Evolutionary conservation across 805 yeast genomes (phyloP), one percentile per base, ranked within the genome.

Genomic region (Danielia oregonensis): DNA sequence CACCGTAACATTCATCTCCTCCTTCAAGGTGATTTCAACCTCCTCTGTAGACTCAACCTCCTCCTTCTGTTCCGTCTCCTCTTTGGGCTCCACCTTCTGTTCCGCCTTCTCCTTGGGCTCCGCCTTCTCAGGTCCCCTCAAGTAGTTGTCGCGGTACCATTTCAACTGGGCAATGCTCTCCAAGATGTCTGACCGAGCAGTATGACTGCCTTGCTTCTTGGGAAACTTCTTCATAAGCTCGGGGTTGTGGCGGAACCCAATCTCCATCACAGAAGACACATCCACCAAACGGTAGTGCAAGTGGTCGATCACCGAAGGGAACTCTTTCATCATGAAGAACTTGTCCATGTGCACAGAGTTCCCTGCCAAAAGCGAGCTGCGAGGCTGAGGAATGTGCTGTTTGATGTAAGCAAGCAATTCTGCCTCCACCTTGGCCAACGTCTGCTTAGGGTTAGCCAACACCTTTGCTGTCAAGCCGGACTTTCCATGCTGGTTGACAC

Each of bases 311-410:
- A 86, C 80, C 30, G 70, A 58, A 0, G 97, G 97, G 65, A 93
- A 79, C 51, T 91, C 96, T 34, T 76, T 70, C 54, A 78, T 64
- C 82, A 93, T 73, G 59, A 91, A 93, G 32, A 83, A 70, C 39
- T 87, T 74, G 57, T 93, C 99, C 80, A 86, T 81, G 57, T 93
- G 97, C 13, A 93, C 80, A 0, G 95, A 75, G 48, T 91, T 93
- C 2, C 99, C 99, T 0, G 95, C 95, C 35, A 93, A 59, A 0
- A 93, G 61, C 2, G 88, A 97, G 13, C 65, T 61, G 2, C 77
- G 65, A 8, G 65, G 63, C 11, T 63, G 63, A 3, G 76, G 74
- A 7, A 85, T 68, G 46, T 68, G 75, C 43, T 64, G 65, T 45
- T 69, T 54, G 33, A 93, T 61, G 51, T 86, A 91, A 5, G 51